phyloP scores from a whole-genome alignment of 495 filamentous ascomycete genomes.

The Xylaria cubensis region DNA sequence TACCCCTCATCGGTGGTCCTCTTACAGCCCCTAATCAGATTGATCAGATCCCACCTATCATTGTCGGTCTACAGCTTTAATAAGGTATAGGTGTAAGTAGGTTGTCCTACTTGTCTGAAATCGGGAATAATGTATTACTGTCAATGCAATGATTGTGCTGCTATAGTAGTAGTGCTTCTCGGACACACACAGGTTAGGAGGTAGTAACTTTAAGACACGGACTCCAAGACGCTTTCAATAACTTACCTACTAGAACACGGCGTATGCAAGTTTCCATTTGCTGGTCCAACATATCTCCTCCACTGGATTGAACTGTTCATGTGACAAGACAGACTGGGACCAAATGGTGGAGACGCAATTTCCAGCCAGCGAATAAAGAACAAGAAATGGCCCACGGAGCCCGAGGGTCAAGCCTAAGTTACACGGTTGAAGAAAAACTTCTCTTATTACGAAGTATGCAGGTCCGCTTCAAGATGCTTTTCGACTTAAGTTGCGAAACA shows the following conservation, averaged over 20 bases:
- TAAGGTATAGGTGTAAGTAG: not conserved
- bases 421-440: not conserved
- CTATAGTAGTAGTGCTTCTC: not conserved
- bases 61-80: not conserved
- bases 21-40: constrained; percentile 1
- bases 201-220: not conserved
- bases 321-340: constrained; percentile 18
- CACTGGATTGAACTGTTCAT: constrained; percentile 14
- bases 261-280: not conserved
- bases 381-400: not conserved
- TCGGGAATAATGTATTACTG: too few species aligned
- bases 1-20: not conserved
- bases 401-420: constrained; percentile 2
- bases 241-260: not conserved
- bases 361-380: constrained; percentile 15
- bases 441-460: not conserved
- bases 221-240: not conserved
- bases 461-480: not conserved
- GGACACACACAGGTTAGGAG: not conserved
- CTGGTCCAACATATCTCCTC: not conserved
- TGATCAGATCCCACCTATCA: not conserved
- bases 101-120: not conserved
- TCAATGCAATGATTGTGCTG: not conserved
- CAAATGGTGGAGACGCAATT: constrained; percentile 14
- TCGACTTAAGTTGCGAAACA: not conserved